Evolutionary conservation across 1,284 basidiomycete genomes (phyloP).

Genomic region (Apiotrichum mycotoxinovorans): DNA sequence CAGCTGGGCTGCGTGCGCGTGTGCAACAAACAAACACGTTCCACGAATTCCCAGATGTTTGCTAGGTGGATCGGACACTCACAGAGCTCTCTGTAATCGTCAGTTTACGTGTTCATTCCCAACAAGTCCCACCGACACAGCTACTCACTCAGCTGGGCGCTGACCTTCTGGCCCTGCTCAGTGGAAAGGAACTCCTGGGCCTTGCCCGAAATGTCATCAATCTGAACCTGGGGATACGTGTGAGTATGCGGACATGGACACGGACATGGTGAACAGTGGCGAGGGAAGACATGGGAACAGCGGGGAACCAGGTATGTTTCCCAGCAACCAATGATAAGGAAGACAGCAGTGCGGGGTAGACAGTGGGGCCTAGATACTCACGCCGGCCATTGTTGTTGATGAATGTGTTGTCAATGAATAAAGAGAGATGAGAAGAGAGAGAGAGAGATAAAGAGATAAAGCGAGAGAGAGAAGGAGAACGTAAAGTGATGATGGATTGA

Average conservation of each 20-base stretch:
- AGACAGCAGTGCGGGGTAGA: neutral
- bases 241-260: neutral
- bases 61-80: neutral
- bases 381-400: neutral
- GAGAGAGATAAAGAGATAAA: constrained; percentile 2
- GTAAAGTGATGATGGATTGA: too few species aligned
- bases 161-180: constrained; percentile 28
- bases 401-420: neutral
- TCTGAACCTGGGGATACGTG: too few species aligned
- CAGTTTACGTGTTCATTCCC: neutral
- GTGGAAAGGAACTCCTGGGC: constrained; percentile 31
- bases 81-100: neutral
- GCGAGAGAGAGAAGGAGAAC: neutral
- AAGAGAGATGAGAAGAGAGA: constrained; percentile 18
- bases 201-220: constrained; percentile 7
- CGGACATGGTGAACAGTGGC: neutral
- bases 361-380: neutral
- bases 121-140: neutral
- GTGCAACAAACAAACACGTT: too few species aligned
- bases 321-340: too few species aligned
- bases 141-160: constrained; percentile 21
- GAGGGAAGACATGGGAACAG: neutral
- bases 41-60: too few species aligned
- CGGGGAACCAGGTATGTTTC: too few species aligned
- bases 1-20: too few species aligned